Percentiles rank a stretch among this genome's conserved stretches.
phyloP scores from a whole-genome alignment of 2,329 filamentous ascomycete genomes.

The Stagonosporopsis chrysanthemi region DNA sequence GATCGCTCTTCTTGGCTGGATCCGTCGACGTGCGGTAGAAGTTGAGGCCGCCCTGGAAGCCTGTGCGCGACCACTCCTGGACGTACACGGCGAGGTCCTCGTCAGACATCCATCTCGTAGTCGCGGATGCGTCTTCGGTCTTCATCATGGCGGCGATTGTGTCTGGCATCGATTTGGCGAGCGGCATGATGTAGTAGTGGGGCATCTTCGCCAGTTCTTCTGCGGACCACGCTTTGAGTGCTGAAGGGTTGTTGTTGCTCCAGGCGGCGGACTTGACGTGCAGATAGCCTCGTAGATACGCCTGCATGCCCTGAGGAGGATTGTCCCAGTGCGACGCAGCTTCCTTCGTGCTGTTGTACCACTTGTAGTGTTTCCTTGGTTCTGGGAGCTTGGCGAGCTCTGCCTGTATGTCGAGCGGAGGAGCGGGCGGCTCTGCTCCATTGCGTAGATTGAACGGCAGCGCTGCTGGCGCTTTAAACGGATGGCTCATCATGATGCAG shows the following conservation, averaged over 20 bases:
- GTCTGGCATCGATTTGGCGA: constrained; percentile 65
- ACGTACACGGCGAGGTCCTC: constrained; percentile 67
- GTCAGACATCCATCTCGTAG: constrained; percentile 64
- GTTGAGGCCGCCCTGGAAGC: constrained; percentile 71
- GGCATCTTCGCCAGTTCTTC: constrained; percentile 67
- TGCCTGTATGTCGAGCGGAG: constrained; percentile 59
- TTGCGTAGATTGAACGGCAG: constrained; percentile 59
- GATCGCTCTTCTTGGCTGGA: constrained; percentile 58
- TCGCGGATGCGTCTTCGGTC: constrained; percentile 57
- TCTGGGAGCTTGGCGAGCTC: constrained; percentile 62
- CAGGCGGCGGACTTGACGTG: constrained; percentile 72
- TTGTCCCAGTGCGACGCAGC: constrained; percentile 59
- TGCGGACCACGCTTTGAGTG: constrained; percentile 64
- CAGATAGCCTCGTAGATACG: constrained; percentile 71
- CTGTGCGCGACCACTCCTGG: constrained; percentile 66
- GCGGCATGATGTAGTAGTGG: constrained; percentile 72
- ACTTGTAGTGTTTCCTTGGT: constrained; percentile 74
- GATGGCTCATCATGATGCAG: constrained; percentile 70
- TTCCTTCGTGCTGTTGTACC: constrained; percentile 64
- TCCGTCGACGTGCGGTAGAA: constrained; percentile 71
- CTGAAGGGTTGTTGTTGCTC: constrained; percentile 61
- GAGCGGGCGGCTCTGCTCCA: constrained; percentile 27
- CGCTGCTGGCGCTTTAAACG: constrained; percentile 62
- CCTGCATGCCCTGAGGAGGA: constrained; percentile 61
- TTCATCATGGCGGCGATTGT: constrained; percentile 64